Percentiles rank a stretch among this genome's conserved stretches.
These are phyloP conservation scores for Cajanus cajan DNA, from an alignment of 306 rosid genomes.

Conservation along the genomic window DNA sequence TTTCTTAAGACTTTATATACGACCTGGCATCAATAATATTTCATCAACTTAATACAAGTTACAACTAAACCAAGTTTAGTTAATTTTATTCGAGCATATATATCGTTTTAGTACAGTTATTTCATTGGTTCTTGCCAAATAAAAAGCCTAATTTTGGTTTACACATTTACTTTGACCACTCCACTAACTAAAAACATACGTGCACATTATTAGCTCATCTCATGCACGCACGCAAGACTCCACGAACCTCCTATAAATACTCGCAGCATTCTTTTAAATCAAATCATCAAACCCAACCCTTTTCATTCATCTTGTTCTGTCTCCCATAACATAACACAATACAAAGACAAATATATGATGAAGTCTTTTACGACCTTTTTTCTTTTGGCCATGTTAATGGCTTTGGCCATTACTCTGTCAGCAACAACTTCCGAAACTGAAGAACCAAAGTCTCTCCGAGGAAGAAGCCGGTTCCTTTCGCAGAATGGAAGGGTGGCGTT, in stretches of 20 bases:
- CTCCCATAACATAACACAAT: not conserved
- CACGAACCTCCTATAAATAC: constrained; percentile 35
- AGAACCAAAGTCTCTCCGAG: constrained; percentile 25
- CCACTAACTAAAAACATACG: not conserved
- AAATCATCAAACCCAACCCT: constrained; percentile 4
- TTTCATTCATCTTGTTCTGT: not conserved
- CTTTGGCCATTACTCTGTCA: constrained; percentile 36
- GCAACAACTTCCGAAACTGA: constrained; percentile 1
- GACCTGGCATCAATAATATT: not conserved
- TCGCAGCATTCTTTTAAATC: constrained; percentile 23
- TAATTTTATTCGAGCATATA: too few species aligned
- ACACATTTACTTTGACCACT: constrained; percentile 30
- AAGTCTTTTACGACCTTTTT: constrained; percentile 33
- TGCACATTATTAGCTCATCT: not conserved
- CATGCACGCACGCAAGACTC: not conserved
- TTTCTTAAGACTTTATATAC: not conserved
- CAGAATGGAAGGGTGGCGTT: not conserved
- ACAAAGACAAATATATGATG: constrained; percentile 30
- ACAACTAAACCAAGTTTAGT: not conserved
- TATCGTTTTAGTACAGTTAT: not conserved
- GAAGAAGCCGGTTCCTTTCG: constrained; percentile 40
- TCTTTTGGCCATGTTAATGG: constrained; percentile 45
- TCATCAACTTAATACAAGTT: not conserved
- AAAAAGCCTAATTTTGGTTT: constrained; percentile 36
- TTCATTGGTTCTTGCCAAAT: constrained; percentile 3